These are phyloP conservation scores for Apophysomyces variabilis DNA, from an alignment of 371 early-diverging fungal species.

Conservation along the genomic window DNA sequence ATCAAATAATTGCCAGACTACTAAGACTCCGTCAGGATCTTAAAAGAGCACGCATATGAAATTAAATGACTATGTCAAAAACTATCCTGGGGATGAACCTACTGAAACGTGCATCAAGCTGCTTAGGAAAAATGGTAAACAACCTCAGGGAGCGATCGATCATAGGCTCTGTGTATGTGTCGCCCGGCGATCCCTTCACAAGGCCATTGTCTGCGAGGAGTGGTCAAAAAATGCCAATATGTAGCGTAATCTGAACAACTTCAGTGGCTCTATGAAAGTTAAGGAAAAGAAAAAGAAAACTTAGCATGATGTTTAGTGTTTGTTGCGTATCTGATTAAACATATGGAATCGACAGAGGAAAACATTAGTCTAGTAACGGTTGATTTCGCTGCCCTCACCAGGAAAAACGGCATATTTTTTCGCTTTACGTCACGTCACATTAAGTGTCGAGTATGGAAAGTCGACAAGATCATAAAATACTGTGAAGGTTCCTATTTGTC, in stretches of 20 bases:
- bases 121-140: background rate
- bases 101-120: background rate
- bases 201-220: background rate
- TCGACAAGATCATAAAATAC: too few species aligned
- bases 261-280: background rate
- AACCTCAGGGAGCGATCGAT: background rate
- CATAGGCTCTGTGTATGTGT: background rate
- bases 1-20: background rate
- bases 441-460: too few species aligned
- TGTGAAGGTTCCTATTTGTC: too few species aligned
- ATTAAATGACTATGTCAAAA: background rate
- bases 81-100: background rate
- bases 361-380: background rate
- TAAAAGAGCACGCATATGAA: background rate
- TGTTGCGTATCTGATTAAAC: background rate
- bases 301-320: background rate
- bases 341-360: background rate
- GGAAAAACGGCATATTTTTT: too few species aligned
- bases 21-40: background rate
- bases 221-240: background rate
- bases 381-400: background rate
- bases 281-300: background rate
- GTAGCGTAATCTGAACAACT: background rate
- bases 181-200: background rate
- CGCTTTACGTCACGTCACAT: too few species aligned